phyloP scores from a whole-genome alignment of 2,329 filamentous ascomycete species.

The Parastagonospora avenae region DNA sequence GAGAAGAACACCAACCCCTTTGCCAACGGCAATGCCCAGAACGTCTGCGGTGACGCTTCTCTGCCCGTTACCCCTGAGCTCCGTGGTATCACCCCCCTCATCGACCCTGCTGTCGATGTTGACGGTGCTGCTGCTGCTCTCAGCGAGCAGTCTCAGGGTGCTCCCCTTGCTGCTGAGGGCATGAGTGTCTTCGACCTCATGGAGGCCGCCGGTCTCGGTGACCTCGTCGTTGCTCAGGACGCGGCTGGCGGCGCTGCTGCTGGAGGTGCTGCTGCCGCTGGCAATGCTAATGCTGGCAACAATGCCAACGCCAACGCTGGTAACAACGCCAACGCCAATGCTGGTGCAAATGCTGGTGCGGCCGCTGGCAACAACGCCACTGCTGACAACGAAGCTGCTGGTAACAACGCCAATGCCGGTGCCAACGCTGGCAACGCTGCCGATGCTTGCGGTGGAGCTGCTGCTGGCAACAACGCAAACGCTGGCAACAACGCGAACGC shows the following conservation, averaged over 20 bases:
- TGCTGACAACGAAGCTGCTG: conserved; percentile 6
- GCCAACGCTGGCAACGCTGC: conserved; percentile 1
- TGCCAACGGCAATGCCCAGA: conserved; percentile 60
- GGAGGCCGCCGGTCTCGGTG: conserved; percentile 65
- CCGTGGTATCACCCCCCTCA: conserved; percentile 69
- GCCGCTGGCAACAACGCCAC: conserved; percentile 12
- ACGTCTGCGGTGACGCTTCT: conserved; percentile 66
- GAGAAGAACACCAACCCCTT: conserved; percentile 78
- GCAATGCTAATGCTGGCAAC: conserved; percentile 11
- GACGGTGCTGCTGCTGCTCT: conserved; percentile 65
- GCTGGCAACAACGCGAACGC: conserved; percentile 6
- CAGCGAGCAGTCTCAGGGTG: conserved; percentile 57
- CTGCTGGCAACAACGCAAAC: conserved; percentile 10
- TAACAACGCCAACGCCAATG: conserved; percentile 6
- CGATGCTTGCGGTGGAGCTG: no score
- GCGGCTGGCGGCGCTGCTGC: conserved; percentile 43
- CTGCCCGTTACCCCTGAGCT: conserved; percentile 66
- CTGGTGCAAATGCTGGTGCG: conserved; percentile 22
- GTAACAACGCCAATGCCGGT: conserved; percentile 5
- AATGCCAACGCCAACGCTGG: not conserved
- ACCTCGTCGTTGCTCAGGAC: conserved; percentile 58
- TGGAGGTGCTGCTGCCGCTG: conserved; percentile 32
- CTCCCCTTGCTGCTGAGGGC: conserved; percentile 64
- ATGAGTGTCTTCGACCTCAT: conserved; percentile 70
- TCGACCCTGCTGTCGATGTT: conserved; percentile 67